These are phyloP conservation scores for Umbelopsis sp. DNA, from an alignment of 371 early-diverging fungal species.

Conservation along the genomic window DNA sequence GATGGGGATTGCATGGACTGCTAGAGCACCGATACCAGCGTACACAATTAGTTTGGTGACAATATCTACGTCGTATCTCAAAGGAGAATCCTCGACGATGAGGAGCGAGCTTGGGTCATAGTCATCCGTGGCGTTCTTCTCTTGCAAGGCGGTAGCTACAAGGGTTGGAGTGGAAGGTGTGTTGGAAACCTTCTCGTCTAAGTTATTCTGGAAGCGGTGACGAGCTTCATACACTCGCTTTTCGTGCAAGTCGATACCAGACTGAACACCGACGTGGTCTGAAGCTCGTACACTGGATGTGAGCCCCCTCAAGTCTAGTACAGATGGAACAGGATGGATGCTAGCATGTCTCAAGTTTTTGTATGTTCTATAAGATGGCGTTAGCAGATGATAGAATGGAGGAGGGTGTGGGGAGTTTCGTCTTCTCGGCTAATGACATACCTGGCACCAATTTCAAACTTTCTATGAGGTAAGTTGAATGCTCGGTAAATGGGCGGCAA, in stretches of 20 bases:
- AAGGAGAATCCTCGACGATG: constrained; percentile 56
- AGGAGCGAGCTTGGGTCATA: constrained; percentile 41
- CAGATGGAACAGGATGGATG: constrained; percentile 67
- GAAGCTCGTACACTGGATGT: constrained; percentile 48
- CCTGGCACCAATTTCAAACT: constrained; percentile 57
- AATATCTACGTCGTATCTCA: constrained; percentile 71
- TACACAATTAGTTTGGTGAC: constrained; percentile 72
- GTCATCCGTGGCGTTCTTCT: background rate
- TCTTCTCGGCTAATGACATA: constrained; percentile 20
- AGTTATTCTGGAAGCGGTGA: constrained; percentile 41
- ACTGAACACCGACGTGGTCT: constrained; percentile 59
- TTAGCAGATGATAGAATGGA: background rate
- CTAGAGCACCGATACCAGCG: constrained; percentile 67
- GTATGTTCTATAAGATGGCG: constrained; percentile 49
- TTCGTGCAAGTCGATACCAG: constrained; percentile 61
- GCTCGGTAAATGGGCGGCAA: constrained; percentile 67
- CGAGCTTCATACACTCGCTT: constrained; percentile 40
- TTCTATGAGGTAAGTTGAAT: constrained; percentile 64
- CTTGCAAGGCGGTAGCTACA: background rate
- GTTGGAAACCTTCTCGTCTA: constrained; percentile 17
- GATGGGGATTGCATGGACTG: constrained; percentile 53
- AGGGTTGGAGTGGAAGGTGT: background rate
- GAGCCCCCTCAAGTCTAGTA: constrained; percentile 59
- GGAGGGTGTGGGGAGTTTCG: too few species aligned
- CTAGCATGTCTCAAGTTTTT: constrained; percentile 59